Base-by-base conservation (phyloP, 768 basidiomycete species). In the Lyophyllum shimeji region DNA sequence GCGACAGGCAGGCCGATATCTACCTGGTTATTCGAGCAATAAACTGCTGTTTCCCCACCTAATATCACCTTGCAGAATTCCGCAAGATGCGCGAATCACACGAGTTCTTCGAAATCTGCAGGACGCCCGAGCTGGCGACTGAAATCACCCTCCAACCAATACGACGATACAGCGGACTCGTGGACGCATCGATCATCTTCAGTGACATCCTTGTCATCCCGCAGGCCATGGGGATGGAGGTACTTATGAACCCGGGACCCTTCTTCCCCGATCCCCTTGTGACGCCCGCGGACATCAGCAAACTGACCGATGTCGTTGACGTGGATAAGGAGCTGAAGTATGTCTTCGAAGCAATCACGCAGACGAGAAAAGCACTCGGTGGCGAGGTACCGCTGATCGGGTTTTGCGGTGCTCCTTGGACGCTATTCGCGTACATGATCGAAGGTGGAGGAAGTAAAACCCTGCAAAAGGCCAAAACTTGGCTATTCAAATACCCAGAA, bases 131-230 rank as follows among this genome's bases (percentile, higher is more conserved):
- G 11, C 83, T 98, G 52, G 95, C 96, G 20, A 87, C 82, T 39
- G 85, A 93, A 67, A 78, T 99, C 65, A 98, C 97, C 13, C 72
- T 98, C 18, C 97, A 98, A 70, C 97, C 97, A 49, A 93, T 98
- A 65, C 83, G 87, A 48, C 86, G 94, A 44, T 98, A 90, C 73
- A 69, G 83, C 1, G 92, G 87, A 44, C 81, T 95, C 33, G 71
- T 99, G 64, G 97, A 98, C 72, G 96, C 96, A 9, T 83, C 94
- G 53, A 98, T 98, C 75, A 98, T 98, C 72, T 99, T 99, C 78
- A 91, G 87, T 63, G 97, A 98, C 69, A 99, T 98, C 74, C 88
- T 99, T 60, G 95, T 99, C 69, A 79, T 99, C 54, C 97, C 97
- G 0, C 95, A 98, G 68, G 97, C 97, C 20, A 85, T 99, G 86